Evolutionary conservation across 441 rosid species (phyloP), one percentile per base, ranked within the genome.

Genomic region (Adansonia rubrostipa): DNA sequence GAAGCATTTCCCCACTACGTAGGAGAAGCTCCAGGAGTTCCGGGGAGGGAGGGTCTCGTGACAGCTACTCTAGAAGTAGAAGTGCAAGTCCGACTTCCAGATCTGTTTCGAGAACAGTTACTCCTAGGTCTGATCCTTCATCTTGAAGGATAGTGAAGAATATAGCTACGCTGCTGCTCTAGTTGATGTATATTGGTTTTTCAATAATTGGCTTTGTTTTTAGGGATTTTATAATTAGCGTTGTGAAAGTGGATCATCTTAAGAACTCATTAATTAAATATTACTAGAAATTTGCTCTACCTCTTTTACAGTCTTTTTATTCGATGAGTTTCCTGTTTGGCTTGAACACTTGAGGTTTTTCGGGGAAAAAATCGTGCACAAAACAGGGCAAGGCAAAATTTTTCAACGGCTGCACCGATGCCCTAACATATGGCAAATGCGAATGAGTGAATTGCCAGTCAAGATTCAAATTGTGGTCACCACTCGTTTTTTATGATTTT

Each of bases 31-130:
- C 71, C 76, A 19, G 67, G 81, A 48, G 79, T 65, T 54, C 54
- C 61, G 74, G 28, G 73, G 77, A 4, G 8, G 74, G 53, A 24
- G 7, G 47, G 7, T 68, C 80, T 3, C 45, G 53, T 1, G 84
- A 83, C 63, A 80, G 88, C 36, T 77, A 61, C 69, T 72, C 86
- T 22, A 70, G 84, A 60, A 88, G 88, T 28, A 76, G 71, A 4
- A 92, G 91, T 76, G 84, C 63, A 4, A 84, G 90, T 79, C 81
- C 83, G 9, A 87, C 88, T 79, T 85, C 92, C 9, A 81, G 90
- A 71, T 86, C 84, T 1, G 71, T 85, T 45, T 88, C 93, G 4
- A 84, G 97, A 79, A 90, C 97, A 19, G 85, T 64, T 24, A 87
- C 86, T 71, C 91, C 93, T 1, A 74, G 79, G 40, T 87, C 90